These are phyloP conservation scores for Malania oleifera DNA, from an alignment of 164 flowering plant genomes.

Conservation along the genomic window DNA sequence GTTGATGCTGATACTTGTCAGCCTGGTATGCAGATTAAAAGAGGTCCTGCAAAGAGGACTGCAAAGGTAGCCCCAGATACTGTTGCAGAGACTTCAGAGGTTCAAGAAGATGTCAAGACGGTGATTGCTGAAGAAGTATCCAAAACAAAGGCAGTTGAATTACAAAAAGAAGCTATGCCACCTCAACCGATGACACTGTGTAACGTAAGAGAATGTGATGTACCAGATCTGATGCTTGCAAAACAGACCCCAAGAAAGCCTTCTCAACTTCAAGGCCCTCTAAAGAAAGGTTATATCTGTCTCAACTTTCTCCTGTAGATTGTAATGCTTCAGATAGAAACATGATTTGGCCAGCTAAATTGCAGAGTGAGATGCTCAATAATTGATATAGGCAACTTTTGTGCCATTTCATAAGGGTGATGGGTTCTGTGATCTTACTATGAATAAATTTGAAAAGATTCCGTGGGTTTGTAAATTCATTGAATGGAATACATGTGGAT, in stretches of 20 bases:
- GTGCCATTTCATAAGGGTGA: too few species aligned
- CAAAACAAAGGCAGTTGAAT: conserved; percentile 13
- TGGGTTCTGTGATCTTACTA: too few species aligned
- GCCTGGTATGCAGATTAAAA: conserved; percentile 15
- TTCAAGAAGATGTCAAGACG: conserved; percentile 18
- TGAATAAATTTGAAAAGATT: too few species aligned
- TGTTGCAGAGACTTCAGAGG: conserved; percentile 3
- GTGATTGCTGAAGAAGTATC: conserved; percentile 27
- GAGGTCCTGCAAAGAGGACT: conserved; percentile 13
- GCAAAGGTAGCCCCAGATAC: conserved; percentile 8
- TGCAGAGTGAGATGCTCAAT: too few species aligned
- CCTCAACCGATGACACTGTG: background rate
- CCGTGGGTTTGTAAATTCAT: too few species aligned
- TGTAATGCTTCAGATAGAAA: background rate
- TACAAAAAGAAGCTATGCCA: background rate
- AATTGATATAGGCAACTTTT: too few species aligned
- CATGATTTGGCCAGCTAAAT: background rate
- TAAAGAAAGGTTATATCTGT: background rate
- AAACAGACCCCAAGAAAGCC: conserved; percentile 1
- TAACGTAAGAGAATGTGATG: background rate
- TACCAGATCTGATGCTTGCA: background rate
- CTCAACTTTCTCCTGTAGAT: background rate
- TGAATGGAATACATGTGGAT: background rate
- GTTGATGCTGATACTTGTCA: conserved; percentile 9
- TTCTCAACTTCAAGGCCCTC: background rate